These are phyloP conservation scores for Candida tropicalis DNA, from an alignment of 1,139 yeast species.

Conservation along the genomic window DNA sequence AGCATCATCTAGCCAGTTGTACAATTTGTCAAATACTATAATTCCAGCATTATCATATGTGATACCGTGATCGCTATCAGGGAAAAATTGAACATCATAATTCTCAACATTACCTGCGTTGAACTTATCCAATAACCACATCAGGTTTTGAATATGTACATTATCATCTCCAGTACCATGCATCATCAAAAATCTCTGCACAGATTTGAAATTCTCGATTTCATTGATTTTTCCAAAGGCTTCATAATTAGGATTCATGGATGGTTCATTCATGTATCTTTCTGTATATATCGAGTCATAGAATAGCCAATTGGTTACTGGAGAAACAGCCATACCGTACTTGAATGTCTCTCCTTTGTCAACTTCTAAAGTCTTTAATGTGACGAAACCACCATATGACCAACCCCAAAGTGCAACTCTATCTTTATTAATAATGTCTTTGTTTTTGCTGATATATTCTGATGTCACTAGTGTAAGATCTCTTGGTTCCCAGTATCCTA, in stretches of 20 bases:
- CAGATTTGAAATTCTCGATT: conserved; percentile 46
- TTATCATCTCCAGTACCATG: conserved; percentile 98
- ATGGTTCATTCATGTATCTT: conserved; percentile 79
- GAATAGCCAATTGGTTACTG: conserved; percentile 76
- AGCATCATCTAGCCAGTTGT: conserved; percentile 69
- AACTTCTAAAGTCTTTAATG: conserved; percentile 68
- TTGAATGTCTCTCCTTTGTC: conserved; percentile 64
- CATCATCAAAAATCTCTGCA: conserved; percentile 72
- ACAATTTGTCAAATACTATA: conserved; percentile 74
- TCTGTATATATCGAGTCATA: conserved; percentile 86
- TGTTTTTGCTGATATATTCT: conserved; percentile 55
- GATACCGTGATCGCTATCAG: conserved; percentile 91
- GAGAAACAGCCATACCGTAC: conserved; percentile 82
- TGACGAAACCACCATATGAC: conserved; percentile 82
- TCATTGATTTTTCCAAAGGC: conserved; percentile 49
- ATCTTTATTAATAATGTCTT: conserved; percentile 56
- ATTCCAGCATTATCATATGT: conserved; percentile 75
- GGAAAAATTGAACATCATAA: conserved; percentile 87
- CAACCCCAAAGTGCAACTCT: conserved; percentile 90
- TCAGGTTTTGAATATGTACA: conserved; percentile 89
- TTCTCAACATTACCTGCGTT: conserved; percentile 68
- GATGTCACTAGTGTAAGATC: conserved; percentile 74
- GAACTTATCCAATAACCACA: conserved; percentile 70
- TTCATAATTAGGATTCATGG: conserved; percentile 52
- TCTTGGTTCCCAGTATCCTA: conserved; percentile 88